Conservation (phyloP, 345 rosid genomes). For the Ceriops tagal region DNA sequence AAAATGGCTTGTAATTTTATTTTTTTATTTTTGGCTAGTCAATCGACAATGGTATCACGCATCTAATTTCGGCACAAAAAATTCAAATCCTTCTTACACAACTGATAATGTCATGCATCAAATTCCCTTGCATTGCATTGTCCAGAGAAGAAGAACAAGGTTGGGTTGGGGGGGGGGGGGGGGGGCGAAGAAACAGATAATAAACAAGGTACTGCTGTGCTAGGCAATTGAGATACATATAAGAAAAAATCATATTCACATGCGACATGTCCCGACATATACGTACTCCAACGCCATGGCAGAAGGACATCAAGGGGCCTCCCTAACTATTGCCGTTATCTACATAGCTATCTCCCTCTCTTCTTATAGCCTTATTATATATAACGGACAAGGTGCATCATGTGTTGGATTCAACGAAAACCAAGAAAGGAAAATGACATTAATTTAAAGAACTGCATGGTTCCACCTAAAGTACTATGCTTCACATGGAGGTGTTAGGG, state of each 20-base stretch:
- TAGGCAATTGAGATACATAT: no score
- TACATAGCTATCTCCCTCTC: neutral
- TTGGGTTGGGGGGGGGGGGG: no score
- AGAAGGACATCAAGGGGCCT: no score
- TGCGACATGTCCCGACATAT: neutral
- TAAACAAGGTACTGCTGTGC: neutral
- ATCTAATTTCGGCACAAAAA: no score
- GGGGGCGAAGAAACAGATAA: neutral
- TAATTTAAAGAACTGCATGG: neutral
- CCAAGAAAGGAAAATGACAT: constrained; percentile 8
- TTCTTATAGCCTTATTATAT: no score
- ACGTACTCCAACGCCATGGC: neutral
- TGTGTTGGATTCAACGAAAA: constrained; percentile 13
- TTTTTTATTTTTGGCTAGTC: no score
- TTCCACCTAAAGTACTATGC: constrained; percentile 7
- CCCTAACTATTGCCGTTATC: neutral
- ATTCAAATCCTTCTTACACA: neutral
- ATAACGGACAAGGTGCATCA: constrained; percentile 2
- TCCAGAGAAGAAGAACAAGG: no score
- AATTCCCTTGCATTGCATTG: no score
- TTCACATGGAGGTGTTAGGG: constrained; percentile 21
- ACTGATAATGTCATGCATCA: no score
- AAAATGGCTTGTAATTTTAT: no score
- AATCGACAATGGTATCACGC: no score
- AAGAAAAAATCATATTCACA: neutral